phyloP scores from a whole-genome alignment of 2,329 filamentous ascomycete genomes.

The Podosphaera leucotricha region DNA sequence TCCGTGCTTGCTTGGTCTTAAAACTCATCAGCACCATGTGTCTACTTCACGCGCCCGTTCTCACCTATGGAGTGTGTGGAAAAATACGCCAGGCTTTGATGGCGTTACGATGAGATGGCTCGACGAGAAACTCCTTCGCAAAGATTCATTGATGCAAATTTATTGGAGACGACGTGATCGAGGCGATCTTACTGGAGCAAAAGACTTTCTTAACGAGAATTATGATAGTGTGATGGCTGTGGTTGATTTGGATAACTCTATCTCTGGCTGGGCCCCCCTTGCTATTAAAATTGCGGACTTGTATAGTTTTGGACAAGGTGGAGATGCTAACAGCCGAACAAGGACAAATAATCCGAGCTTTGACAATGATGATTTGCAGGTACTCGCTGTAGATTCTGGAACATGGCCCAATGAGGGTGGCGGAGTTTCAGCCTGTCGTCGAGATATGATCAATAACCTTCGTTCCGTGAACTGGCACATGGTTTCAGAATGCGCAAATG shows the following conservation, averaged over 20 bases:
- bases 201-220: slow-evolving; percentile 19
- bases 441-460: slow-evolving; percentile 26
- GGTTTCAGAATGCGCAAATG: slow-evolving; percentile 26
- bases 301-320: slow-evolving; percentile 18
- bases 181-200: slow-evolving; percentile 19
- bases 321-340: slow-evolving; percentile 17
- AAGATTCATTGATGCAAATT: slow-evolving; percentile 18
- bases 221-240: slow-evolving; percentile 15
- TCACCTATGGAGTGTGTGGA: slow-evolving; percentile 24
- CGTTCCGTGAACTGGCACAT: slow-evolving; percentile 25
- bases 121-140: slow-evolving; percentile 21
- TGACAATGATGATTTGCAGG: slow-evolving; percentile 19
- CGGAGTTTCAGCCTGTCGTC: slow-evolving; percentile 25
- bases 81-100: slow-evolving; percentile 20
- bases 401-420: slow-evolving; percentile 17
- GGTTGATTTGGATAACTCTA: slow-evolving; percentile 15
- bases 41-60: slow-evolving; percentile 22
- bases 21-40: slow-evolving; percentile 17
- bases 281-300: slow-evolving; percentile 18
- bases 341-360: slow-evolving; percentile 20
- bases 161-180: slow-evolving; percentile 19
- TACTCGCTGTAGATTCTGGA: slow-evolving; percentile 17
- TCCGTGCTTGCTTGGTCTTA: slow-evolving; percentile 17
- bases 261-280: slow-evolving; percentile 16
- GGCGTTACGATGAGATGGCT: slow-evolving; percentile 24